Conservation (phyloP, 768 basidiomycete genomes). For the Hygrocybe coccinea region DNA sequence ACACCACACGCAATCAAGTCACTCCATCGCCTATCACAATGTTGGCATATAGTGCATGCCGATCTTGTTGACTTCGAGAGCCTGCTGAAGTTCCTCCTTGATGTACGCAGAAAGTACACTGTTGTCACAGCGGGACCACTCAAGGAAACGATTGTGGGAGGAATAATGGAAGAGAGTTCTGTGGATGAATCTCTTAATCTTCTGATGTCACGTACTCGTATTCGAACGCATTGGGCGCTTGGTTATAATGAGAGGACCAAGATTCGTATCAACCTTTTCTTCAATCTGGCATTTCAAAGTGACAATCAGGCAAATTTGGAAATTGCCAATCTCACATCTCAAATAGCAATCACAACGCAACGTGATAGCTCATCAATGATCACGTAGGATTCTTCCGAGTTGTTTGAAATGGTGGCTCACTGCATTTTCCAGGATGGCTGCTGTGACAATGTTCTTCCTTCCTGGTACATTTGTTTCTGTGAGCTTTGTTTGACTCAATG, state of each 20-base stretch:
- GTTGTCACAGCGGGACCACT: background rate
- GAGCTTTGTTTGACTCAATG: background rate
- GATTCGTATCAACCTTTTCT: conserved; percentile 21
- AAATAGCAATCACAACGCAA: conserved; percentile 19
- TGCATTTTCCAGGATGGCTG: conserved; percentile 18
- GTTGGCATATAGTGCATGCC: background rate
- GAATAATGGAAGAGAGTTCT: background rate
- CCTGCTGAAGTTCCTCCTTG: background rate
- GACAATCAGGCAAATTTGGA: conserved; percentile 18
- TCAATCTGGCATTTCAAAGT: conserved; percentile 18
- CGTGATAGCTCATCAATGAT: conserved; percentile 26
- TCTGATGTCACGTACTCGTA: background rate
- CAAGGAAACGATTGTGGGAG: background rate
- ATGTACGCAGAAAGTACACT: background rate
- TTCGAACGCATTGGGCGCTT: conserved; percentile 13
- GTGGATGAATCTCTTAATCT: background rate
- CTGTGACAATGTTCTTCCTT: conserved; percentile 27
- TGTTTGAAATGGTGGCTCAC: background rate
- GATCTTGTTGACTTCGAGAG: background rate
- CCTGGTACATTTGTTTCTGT: conserved; percentile 25
- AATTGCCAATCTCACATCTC: conserved; percentile 17
- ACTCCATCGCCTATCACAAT: background rate
- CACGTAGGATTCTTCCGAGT: conserved; percentile 14
- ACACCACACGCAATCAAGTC: background rate
- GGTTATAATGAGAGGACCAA: conserved; percentile 19